Evolutionary conservation across 768 basidiomycete genomes (phyloP).

Genomic region (Solioccasus polychromus): DNA sequence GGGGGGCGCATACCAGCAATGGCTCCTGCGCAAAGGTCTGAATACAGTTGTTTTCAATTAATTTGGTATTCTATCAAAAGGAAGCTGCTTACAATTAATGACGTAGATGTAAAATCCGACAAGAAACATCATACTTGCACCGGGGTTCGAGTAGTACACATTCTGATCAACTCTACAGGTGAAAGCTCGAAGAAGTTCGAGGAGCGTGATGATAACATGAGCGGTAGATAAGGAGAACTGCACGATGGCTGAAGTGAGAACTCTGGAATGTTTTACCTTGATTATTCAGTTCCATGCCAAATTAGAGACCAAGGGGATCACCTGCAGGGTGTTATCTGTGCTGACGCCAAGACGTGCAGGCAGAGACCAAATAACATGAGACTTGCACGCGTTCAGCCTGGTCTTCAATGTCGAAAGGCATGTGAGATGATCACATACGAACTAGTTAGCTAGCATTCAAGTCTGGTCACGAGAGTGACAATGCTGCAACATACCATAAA

Average conservation of each 20-base stretch:
- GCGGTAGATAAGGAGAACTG: constrained; percentile 15
- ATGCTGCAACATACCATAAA: constrained; percentile 11
- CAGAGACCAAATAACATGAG: constrained; percentile 12
- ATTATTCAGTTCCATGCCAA: no score
- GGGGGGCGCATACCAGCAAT: constrained; percentile 8
- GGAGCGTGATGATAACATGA: constrained; percentile 10
- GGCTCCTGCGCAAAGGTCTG: constrained; percentile 19
- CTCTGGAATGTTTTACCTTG: no score
- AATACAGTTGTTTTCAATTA: neutral
- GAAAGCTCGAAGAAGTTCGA: constrained; percentile 16
- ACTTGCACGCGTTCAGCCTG: constrained; percentile 1
- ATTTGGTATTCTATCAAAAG: neutral
- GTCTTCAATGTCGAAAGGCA: neutral
- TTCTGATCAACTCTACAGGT: neutral
- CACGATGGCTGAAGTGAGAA: constrained; percentile 11
- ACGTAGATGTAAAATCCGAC: constrained; percentile 17
- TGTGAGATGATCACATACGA: neutral
- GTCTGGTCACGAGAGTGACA: neutral
- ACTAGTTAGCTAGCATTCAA: neutral
- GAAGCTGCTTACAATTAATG: constrained; percentile 13
- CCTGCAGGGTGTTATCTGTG: constrained; percentile 2
- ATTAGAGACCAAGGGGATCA: neutral
- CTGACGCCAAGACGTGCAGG: constrained; percentile 3
- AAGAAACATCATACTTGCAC: constrained; percentile 6
- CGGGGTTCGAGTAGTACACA: constrained; percentile 9